phyloP scores from a whole-genome alignment of 179 eudicot genomes.

The Carnegiea gigantea region DNA sequence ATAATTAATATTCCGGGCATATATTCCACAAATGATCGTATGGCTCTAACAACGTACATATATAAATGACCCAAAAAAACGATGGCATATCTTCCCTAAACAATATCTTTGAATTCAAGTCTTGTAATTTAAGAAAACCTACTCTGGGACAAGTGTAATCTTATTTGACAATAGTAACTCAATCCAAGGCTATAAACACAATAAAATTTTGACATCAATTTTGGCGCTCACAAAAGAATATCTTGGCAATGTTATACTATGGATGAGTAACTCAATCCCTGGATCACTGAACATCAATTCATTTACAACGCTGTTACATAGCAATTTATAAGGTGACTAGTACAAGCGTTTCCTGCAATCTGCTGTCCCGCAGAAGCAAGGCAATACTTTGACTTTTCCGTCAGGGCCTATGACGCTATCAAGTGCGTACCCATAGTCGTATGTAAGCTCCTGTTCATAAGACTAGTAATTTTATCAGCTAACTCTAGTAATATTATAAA shows the following conservation, averaged over 20 bases:
- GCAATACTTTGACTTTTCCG: constrained; percentile 45
- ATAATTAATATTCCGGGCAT: no score
- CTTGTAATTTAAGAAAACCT: no score
- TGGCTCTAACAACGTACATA: no score
- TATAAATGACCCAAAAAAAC: no score
- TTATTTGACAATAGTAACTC: no score
- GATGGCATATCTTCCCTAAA: no score
- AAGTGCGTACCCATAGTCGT: constrained; percentile 72
- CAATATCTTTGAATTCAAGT: no score
- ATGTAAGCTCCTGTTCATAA: constrained; percentile 62
- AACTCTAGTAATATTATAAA: neutral
- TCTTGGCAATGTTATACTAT: neutral
- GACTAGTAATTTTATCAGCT: neutral
- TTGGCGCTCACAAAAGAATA: neutral
- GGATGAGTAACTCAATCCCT: neutral
- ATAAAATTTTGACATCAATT: neutral
- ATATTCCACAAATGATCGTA: no score
- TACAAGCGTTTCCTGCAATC: constrained; percentile 68
- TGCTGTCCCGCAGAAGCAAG: constrained; percentile 66
- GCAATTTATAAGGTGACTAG: neutral
- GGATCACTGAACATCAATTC: neutral
- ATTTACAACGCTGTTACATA: neutral
- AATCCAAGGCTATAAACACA: no score
- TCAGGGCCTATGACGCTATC: constrained; percentile 70
- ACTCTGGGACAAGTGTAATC: no score